Conservation (phyloP, 192 early-diverging fungal genomes). For the Backusella parvicylindrica region DNA sequence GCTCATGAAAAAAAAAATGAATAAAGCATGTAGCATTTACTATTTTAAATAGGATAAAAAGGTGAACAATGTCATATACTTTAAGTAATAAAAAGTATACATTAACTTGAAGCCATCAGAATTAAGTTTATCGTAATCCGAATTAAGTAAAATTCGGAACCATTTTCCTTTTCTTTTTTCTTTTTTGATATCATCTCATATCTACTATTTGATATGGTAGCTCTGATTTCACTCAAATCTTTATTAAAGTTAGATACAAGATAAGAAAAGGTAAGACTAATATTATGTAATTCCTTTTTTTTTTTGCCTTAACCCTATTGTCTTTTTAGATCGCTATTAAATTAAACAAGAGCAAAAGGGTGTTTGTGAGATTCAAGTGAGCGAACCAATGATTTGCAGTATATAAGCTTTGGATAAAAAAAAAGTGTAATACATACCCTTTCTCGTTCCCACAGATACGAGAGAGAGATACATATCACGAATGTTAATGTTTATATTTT, state of each 20-base stretch:
- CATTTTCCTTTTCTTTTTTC: background rate
- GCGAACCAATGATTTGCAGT: background rate
- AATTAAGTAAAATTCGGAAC: background rate
- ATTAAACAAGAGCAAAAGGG: background rate
- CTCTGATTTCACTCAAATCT: background rate
- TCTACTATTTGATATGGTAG: background rate
- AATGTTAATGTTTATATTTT: background rate
- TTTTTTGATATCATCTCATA: background rate
- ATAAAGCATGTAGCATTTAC: background rate
- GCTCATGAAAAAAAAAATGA: background rate
- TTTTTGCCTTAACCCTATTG: background rate
- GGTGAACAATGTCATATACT: too few species aligned
- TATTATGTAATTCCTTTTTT: background rate
- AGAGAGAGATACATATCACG: background rate
- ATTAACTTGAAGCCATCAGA: background rate
- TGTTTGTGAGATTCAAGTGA: background rate
- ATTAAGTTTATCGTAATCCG: background rate
- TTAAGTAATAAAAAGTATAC: background rate
- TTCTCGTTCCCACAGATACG: background rate
- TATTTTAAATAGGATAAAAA: too few species aligned
- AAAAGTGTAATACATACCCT: background rate
- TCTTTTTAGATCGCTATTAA: background rate
- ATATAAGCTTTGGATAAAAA: background rate
- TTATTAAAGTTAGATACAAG: background rate
- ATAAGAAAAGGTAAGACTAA: background rate